Conservation (phyloP, 2,329 filamentous ascomycete species). For the Colletotrichum endophyticum region DNA sequence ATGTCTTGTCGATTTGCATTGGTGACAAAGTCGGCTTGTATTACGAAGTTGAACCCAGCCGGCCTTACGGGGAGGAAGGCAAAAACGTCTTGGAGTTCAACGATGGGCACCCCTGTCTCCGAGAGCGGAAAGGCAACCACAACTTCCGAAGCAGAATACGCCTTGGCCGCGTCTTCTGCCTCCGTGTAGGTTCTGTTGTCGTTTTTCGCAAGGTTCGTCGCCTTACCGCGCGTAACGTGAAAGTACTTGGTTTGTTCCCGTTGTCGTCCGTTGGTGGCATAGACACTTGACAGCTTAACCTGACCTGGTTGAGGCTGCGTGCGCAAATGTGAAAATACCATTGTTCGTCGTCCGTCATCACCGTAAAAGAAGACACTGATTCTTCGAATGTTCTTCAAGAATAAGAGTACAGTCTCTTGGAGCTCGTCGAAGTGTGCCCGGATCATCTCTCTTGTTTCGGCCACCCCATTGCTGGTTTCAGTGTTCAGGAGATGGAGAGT, state of each 20-base stretch:
- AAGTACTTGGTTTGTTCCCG: neutral
- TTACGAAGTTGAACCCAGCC: slow-evolving; percentile 51
- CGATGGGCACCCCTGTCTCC: slow-evolving; percentile 32
- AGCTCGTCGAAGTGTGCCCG: neutral
- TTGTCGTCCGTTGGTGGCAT: rapidly evolving
- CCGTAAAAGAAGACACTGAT: neutral
- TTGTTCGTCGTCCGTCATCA: neutral
- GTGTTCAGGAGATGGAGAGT: neutral
- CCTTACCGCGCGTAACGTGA: neutral
- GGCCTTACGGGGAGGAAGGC: neutral
- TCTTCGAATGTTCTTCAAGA: neutral
- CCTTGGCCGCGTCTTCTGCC: slow-evolving; percentile 27
- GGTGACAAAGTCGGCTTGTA: slow-evolving; percentile 56
- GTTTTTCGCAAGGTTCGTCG: neutral
- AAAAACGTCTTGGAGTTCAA: slow-evolving; percentile 44
- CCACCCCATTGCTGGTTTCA: neutral
- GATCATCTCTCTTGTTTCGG: neutral
- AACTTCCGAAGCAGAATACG: slow-evolving; percentile 28
- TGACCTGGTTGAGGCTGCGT: neutral
- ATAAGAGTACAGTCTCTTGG: neutral
- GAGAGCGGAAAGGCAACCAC: slow-evolving; percentile 52
- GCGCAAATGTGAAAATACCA: rapidly evolving
- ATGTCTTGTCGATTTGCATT: slow-evolving; percentile 49
- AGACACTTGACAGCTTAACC: neutral
- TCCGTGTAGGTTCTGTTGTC: slow-evolving; percentile 15